Evolutionary conservation across 441 rosid genomes (phyloP).

Genomic region (Bruguiera hainesii): DNA sequence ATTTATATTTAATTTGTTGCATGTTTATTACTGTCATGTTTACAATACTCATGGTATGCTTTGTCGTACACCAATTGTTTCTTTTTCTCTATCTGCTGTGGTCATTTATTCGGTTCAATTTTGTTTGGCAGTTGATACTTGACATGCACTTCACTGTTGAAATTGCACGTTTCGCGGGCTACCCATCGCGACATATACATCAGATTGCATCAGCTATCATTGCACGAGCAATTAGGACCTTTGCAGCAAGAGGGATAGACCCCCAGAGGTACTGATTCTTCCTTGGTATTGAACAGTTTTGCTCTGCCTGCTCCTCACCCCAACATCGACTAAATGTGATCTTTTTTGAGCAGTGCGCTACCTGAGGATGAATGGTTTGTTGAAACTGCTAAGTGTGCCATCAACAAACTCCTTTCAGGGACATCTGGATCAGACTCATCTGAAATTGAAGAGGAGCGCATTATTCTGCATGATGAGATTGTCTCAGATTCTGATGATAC

Average conservation of each 20-base stretch:
- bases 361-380: constrained; percentile 91
- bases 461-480: constrained; percentile 36
- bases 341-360: constrained; percentile 42
- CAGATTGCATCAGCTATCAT: constrained; percentile 86
- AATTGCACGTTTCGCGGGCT: constrained; percentile 94
- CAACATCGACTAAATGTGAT: constrained; percentile 11
- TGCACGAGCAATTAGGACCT: constrained; percentile 75
- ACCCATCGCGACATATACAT: constrained; percentile 75
- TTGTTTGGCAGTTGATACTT: constrained; percentile 69
- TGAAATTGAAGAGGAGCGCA: constrained; percentile 69
- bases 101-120: background rate
- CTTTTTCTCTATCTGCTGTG: background rate
- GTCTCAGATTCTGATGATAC: constrained; percentile 57
- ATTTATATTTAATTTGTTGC: too few species aligned
- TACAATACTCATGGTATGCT: too few species aligned
- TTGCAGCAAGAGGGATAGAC: constrained; percentile 75
- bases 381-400: constrained; percentile 85
- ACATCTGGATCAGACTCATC: constrained; percentile 76
- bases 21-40: too few species aligned
- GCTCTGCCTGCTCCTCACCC: background rate
- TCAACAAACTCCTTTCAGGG: constrained; percentile 67
- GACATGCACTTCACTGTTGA: constrained; percentile 99
- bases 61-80: background rate
- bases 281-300: background rate
- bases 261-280: constrained; percentile 60